Conservation (phyloP, 2,329 filamentous ascomycete species). For the Massarina eburnea region DNA sequence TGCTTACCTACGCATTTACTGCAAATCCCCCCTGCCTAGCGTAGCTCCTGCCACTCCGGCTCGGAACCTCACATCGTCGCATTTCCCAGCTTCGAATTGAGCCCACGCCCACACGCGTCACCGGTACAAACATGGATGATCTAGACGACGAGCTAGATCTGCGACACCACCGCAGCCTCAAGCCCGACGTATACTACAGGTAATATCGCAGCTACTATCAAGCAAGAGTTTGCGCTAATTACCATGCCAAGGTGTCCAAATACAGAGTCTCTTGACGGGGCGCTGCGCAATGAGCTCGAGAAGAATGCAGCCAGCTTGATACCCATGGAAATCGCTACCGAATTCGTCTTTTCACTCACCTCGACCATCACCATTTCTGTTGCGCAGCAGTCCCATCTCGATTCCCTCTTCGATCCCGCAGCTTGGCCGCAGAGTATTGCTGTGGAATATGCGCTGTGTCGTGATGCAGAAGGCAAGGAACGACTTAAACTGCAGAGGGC, state of each 20-base stretch:
- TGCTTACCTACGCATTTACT: neutral
- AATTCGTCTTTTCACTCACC: slow-evolving; percentile 31
- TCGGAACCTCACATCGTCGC: neutral
- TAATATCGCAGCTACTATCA: slow-evolving; percentile 15
- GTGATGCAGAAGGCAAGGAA: slow-evolving; percentile 27
- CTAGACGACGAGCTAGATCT: slow-evolving; percentile 37
- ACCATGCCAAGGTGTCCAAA: slow-evolving; percentile 17
- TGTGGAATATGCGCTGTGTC: slow-evolving; percentile 31
- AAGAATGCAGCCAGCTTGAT: slow-evolving; percentile 32
- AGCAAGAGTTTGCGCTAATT: slow-evolving; percentile 23
- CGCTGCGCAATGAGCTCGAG: slow-evolving; percentile 31
- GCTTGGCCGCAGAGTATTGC: slow-evolving; percentile 31
- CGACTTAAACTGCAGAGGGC: slow-evolving; percentile 32
- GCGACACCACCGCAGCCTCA: slow-evolving; percentile 27
- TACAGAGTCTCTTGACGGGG: slow-evolving; percentile 29
- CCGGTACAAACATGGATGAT: slow-evolving; percentile 23
- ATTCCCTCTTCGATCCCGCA: slow-evolving; percentile 28
- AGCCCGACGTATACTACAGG: slow-evolving; percentile 37
- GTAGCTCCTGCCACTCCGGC: neutral
- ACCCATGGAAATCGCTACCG: slow-evolving; percentile 33
- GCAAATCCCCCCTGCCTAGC: neutral
- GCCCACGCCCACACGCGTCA: neutral
- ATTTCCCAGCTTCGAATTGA: neutral
- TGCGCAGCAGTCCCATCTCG: slow-evolving; percentile 27
- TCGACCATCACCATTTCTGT: slow-evolving; percentile 36